Conservation (phyloP, 495 filamentous ascomycete genomes). For the Terfezia boudieri region DNA sequence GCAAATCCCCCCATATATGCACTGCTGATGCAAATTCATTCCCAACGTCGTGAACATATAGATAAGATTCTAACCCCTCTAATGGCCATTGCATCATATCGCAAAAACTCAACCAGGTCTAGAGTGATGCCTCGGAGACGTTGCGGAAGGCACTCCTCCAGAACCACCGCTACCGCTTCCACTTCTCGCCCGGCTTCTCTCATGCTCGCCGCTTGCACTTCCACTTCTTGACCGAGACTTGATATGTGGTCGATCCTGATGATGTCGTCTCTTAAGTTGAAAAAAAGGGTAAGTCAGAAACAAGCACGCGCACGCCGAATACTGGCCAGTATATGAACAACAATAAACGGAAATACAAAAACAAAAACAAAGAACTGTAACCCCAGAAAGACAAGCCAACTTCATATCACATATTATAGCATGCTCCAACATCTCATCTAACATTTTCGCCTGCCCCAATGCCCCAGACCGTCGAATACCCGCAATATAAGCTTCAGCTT, state of each 20-base stretch:
- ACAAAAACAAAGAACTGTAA: not conserved
- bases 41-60: too few relatives aligned
- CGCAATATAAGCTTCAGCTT: not conserved
- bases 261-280: slow-evolving; percentile 20
- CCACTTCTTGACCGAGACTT: slow-evolving; percentile 15
- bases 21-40: too few relatives aligned
- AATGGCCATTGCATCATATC: too few relatives aligned
- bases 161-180: not conserved
- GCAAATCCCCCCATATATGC: too few relatives aligned
- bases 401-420: too few relatives aligned
- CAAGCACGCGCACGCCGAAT: slow-evolving; percentile 3
- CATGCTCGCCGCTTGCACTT: slow-evolving; percentile 1
- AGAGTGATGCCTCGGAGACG: not conserved
- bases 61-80: too few relatives aligned
- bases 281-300: slow-evolving; percentile 20
- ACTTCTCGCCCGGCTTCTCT: not conserved
- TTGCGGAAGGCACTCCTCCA: not conserved
- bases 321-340: not conserved
- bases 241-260: slow-evolving; percentile 12
- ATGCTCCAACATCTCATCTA: too few relatives aligned
- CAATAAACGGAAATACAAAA: not conserved
- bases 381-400: not conserved
- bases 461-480: too few relatives aligned
- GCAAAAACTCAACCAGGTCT: not conserved
- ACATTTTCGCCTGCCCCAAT: too few relatives aligned